phyloP scores from a whole-genome alignment of 371 early-diverging fungal genomes.

The Apophysomyces sp. region DNA sequence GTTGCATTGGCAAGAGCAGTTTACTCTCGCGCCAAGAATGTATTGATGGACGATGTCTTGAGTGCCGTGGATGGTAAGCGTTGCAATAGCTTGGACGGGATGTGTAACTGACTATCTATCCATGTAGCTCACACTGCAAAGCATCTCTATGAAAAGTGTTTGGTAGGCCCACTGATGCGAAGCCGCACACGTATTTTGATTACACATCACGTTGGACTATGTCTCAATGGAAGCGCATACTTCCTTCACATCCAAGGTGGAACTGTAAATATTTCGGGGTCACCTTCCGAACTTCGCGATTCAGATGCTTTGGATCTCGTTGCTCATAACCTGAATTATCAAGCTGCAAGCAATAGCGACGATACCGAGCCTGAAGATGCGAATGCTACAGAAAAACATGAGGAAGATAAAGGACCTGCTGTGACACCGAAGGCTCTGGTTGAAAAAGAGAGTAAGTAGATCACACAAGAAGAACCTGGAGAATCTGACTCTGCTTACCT shows the following conservation, averaged over 20 bases:
- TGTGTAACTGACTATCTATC: not conserved
- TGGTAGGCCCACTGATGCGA: conserved; percentile 64
- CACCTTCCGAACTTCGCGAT: conserved; percentile 11
- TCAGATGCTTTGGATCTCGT: conserved; percentile 7
- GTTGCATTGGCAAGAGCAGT: conserved; percentile 57
- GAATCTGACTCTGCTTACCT: not conserved
- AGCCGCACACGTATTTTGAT: conserved; percentile 70
- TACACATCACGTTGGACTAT: conserved; percentile 77
- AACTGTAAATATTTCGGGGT: conserved; percentile 5
- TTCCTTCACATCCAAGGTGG: conserved; percentile 65
- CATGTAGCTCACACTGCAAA: conserved; percentile 77
- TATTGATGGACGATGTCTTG: conserved; percentile 75
- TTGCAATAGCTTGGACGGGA: too few species aligned
- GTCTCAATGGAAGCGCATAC: conserved; percentile 59
- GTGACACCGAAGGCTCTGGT: conserved; percentile 6
- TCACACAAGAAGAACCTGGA: not conserved
- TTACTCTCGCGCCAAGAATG: conserved; percentile 61
- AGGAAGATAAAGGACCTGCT: not conserved
- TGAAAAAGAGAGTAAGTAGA: conserved; percentile 6
- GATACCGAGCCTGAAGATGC: not conserved
- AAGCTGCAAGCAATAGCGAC: not conserved
- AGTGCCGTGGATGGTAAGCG: conserved; percentile 34
- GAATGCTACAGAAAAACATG: not conserved
- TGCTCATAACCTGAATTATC: not conserved
- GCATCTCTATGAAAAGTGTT: conserved; percentile 66